Percentiles rank a stretch among this genome's conserved stretches.
Conservation (phyloP, 2,329 filamentous ascomycete genomes). For the Pochonia chlamydosporia region DNA sequence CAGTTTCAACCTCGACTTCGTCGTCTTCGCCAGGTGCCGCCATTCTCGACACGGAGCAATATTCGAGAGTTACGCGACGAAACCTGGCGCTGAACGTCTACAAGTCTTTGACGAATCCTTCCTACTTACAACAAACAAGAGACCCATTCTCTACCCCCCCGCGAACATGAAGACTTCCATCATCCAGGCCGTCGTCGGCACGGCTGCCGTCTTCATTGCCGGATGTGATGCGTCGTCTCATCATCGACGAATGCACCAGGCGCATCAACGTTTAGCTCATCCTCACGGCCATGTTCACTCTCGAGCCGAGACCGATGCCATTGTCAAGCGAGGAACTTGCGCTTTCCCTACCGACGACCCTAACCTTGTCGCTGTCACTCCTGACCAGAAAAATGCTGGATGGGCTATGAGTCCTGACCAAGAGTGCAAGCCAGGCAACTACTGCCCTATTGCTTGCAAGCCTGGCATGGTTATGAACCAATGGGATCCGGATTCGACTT, state of each 20-base stretch:
- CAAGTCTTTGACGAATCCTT: conserved; percentile 2
- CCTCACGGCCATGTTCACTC: conserved; percentile 16
- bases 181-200: conserved; percentile 42
- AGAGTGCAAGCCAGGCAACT: conserved; percentile 58
- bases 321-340: conserved; percentile 55
- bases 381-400: conserved; percentile 58
- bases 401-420: conserved; percentile 78
- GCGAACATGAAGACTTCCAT: conserved; percentile 51
- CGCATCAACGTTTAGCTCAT: conserved; percentile 29
- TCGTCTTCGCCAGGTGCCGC: conserved; percentile 1
- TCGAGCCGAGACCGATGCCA: conserved; percentile 14
- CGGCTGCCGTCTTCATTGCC: conserved; percentile 39
- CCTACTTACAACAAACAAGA: background rate
- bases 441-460: conserved; percentile 73
- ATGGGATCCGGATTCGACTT: conserved; percentile 68
- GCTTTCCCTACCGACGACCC: conserved; percentile 56
- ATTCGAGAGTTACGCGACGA: conserved; percentile 1
- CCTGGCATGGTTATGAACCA: conserved; percentile 72
- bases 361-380: conserved; percentile 63
- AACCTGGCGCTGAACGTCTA: background rate
- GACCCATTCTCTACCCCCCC: too few species aligned
- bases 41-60: background rate
- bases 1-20: background rate
- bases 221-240: conserved; percentile 27
- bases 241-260: conserved; percentile 29